Evolutionary conservation across 768 basidiomycete genomes (phyloP).

Genomic region (Agrocybe praecox): DNA sequence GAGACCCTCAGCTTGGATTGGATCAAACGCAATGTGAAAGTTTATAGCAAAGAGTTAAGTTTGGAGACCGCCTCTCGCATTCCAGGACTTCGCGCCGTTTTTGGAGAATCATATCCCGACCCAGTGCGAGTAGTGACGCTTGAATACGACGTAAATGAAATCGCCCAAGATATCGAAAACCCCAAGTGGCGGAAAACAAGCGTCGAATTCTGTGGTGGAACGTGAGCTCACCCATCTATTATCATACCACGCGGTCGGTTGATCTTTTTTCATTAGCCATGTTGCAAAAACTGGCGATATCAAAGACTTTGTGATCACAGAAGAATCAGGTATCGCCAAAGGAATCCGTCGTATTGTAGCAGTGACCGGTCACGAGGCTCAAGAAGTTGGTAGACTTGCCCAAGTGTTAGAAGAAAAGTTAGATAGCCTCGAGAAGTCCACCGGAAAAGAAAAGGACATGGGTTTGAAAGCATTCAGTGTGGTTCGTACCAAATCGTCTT

Average conservation of each 20-base stretch:
- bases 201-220: conserved; percentile 98
- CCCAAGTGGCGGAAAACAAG: conserved; percentile 90
- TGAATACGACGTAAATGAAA: conserved; percentile 86
- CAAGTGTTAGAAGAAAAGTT: conserved; percentile 64
- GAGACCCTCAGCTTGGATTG: conserved; percentile 85
- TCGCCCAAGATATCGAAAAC: conserved; percentile 82
- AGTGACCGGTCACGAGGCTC: conserved; percentile 93
- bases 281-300: conserved; percentile 97
- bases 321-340: conserved; percentile 97
- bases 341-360: conserved; percentile 95
- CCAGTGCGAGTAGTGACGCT: conserved; percentile 95
- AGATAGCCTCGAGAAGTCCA: conserved; percentile 56
- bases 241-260: not conserved
- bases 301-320: conserved; percentile 92
- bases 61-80: conserved; percentile 82
- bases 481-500: conserved; percentile 43
- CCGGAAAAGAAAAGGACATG: conserved; percentile 84
- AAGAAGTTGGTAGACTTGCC: conserved; percentile 74
- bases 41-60: conserved; percentile 85
- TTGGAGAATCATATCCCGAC: conserved; percentile 97
- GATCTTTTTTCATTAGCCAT: conserved; percentile 53
- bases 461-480: conserved; percentile 80
- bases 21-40: conserved; percentile 88
- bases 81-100: conserved; percentile 94
- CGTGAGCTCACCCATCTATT: conserved; percentile 55